Percentiles rank a stretch among this genome's conserved stretches.
Evolutionary conservation across 768 basidiomycete species (phyloP).

Genomic region (Rhodosporidiobolus odoratus): DNA sequence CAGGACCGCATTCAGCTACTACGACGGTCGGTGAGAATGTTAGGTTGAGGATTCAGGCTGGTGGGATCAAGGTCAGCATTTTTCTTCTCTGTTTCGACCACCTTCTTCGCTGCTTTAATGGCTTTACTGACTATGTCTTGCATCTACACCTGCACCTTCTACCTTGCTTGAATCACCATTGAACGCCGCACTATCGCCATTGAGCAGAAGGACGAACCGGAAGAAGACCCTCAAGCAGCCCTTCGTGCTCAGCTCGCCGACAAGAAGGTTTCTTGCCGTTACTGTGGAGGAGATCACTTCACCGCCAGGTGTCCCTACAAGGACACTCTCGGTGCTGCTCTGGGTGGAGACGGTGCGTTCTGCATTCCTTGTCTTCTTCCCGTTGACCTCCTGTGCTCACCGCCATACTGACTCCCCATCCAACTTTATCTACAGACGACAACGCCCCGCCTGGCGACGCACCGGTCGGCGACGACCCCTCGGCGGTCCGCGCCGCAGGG

Average conservation of each 20-base stretch:
- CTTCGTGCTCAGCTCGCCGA: slow-evolving; percentile 55
- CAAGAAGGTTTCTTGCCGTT: slow-evolving; percentile 82
- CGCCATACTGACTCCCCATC: neutral
- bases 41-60: slow-evolving; percentile 57
- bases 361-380: neutral
- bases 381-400: neutral
- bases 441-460: slow-evolving; percentile 6
- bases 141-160: neutral
- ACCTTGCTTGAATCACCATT: too few species aligned
- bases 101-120: slow-evolving; percentile 23
- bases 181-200: neutral
- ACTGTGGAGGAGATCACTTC: slow-evolving; percentile 96
- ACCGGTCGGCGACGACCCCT: slow-evolving; percentile 28
- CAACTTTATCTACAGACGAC: neutral
- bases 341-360: slow-evolving; percentile 52
- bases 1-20: slow-evolving; percentile 87
- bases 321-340: slow-evolving; percentile 73
- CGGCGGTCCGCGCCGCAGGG: slow-evolving; percentile 49
- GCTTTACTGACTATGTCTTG: neutral
- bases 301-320: slow-evolving; percentile 98
- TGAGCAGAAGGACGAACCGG: slow-evolving; percentile 33
- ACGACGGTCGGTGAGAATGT: slow-evolving; percentile 74
- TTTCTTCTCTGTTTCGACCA: slow-evolving; percentile 17
- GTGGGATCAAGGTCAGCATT: slow-evolving; percentile 56
- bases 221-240: slow-evolving; percentile 40